Evolutionary conservation across 2,329 filamentous ascomycete genomes (phyloP).

Genomic region (Fusarium sulawesiense): DNA sequence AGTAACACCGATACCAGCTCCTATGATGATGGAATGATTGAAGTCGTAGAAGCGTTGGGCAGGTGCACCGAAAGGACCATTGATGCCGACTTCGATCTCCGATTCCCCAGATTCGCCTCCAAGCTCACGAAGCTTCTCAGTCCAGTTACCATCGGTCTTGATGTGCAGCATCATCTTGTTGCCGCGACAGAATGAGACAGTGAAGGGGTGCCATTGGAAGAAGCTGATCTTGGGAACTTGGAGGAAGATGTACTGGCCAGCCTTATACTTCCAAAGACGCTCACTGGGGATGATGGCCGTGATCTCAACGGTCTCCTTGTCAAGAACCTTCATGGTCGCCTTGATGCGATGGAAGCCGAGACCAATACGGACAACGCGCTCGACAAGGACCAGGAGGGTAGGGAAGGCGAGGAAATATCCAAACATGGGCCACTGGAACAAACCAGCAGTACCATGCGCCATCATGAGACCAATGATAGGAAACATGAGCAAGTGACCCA

Average conservation of each 20-base stretch:
- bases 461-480: slow-evolving; percentile 67
- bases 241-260: slow-evolving; percentile 68
- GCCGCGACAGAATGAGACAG: slow-evolving; percentile 65
- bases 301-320: slow-evolving; percentile 64
- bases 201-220: slow-evolving; percentile 71
- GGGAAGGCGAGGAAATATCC: slow-evolving; percentile 68
- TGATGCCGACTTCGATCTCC: slow-evolving; percentile 63
- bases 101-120: slow-evolving; percentile 51
- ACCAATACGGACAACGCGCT: slow-evolving; percentile 58
- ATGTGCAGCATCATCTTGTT: slow-evolving; percentile 66
- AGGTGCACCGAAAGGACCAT: slow-evolving; percentile 68
- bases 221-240: slow-evolving; percentile 64
- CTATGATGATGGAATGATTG: slow-evolving; percentile 66
- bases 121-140: slow-evolving; percentile 57
- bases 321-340: slow-evolving; percentile 61
- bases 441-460: slow-evolving; percentile 62
- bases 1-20: slow-evolving; percentile 68
- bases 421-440: slow-evolving; percentile 67
- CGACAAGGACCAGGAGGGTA: slow-evolving; percentile 61
- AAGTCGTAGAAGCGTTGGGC: slow-evolving; percentile 70
- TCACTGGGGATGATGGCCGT: slow-evolving; percentile 60
- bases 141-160: slow-evolving; percentile 70
- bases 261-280: slow-evolving; percentile 63
- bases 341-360: slow-evolving; percentile 61
- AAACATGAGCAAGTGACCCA: slow-evolving; percentile 68